A percentile compares a stretch with the other conserved stretches of the same genome.
Evolutionary conservation across 257 asterid genomes (phyloP).

Genomic region (Oldenlandia corymbosa): DNA sequence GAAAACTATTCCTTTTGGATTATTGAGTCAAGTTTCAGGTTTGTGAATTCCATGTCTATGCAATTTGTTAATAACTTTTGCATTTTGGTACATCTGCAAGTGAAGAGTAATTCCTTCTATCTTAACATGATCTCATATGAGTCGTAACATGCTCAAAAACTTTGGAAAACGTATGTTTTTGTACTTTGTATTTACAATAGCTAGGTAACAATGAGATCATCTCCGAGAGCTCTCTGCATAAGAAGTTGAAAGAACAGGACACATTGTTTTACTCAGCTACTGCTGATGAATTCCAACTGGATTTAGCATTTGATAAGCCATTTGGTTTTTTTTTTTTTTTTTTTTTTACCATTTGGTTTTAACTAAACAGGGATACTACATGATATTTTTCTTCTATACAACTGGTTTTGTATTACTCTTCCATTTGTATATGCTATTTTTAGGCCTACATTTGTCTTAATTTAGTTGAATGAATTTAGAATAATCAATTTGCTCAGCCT

Average conservation of each 20-base stretch:
- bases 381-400: not conserved
- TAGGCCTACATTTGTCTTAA: constrained; percentile 2
- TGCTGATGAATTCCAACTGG: not conserved
- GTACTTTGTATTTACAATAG: not conserved
- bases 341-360: not conserved
- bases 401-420: not conserved
- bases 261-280: not conserved
- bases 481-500: not conserved
- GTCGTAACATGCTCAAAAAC: not conserved
- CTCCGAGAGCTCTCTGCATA: not conserved
- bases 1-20: constrained; percentile 78
- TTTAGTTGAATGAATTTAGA: not conserved
- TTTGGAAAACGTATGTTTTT: not conserved
- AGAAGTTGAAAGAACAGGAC: not conserved
- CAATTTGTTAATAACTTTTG: not conserved
- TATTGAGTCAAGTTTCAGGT: constrained; percentile 98
- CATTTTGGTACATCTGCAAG: no score
- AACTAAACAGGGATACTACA: not conserved
- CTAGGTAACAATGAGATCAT: not conserved
- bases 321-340: not conserved
- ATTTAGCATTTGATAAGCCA: no score
- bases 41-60: constrained; percentile 25
- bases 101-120: no score
- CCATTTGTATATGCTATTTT: not conserved
- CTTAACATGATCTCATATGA: no score